These are phyloP conservation scores for Pterocarpus macrocarpus DNA, from an alignment of 306 rosid species.

Conservation along the genomic window DNA sequence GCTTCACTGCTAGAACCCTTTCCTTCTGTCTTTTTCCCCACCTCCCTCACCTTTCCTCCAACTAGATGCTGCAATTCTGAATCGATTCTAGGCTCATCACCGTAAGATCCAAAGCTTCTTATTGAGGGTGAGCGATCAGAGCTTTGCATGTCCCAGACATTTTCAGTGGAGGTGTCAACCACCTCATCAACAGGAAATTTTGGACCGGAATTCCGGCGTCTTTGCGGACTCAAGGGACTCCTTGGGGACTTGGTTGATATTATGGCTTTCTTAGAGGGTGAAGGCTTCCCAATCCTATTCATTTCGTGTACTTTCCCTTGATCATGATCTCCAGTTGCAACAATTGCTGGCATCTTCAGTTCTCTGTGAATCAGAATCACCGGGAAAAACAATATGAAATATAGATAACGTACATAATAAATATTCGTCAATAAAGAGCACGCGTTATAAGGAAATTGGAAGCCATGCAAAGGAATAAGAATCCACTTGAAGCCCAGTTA, in stretches of 20 bases:
- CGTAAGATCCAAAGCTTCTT: constrained; percentile 75
- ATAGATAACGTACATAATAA: constrained; percentile 50
- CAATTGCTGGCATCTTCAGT: constrained; percentile 76
- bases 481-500: not conserved
- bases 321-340: constrained; percentile 51
- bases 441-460: constrained; percentile 16
- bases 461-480: constrained; percentile 16
- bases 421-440: constrained; percentile 16
- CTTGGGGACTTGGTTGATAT: constrained; percentile 47
- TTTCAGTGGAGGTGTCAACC: constrained; percentile 66
- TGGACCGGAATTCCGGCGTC: constrained; percentile 37
- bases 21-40: constrained; percentile 63
- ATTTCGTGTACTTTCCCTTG: constrained; percentile 47
- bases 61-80: constrained; percentile 86
- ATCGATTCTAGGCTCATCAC: constrained; percentile 93
- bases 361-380: constrained; percentile 45
- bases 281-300: constrained; percentile 51
- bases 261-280: constrained; percentile 52
- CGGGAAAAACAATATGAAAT: constrained; percentile 41
- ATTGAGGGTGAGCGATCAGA: constrained; percentile 75
- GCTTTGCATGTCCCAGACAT: constrained; percentile 77
- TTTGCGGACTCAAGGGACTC: constrained; percentile 56
- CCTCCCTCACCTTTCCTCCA: constrained; percentile 88
- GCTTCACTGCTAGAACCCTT: constrained; percentile 56
- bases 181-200: not conserved